Percentiles rank a stretch among this genome's conserved stretches.
Conservation (phyloP, 352 stramenopile species). For the Phytophthora pini region DNA sequence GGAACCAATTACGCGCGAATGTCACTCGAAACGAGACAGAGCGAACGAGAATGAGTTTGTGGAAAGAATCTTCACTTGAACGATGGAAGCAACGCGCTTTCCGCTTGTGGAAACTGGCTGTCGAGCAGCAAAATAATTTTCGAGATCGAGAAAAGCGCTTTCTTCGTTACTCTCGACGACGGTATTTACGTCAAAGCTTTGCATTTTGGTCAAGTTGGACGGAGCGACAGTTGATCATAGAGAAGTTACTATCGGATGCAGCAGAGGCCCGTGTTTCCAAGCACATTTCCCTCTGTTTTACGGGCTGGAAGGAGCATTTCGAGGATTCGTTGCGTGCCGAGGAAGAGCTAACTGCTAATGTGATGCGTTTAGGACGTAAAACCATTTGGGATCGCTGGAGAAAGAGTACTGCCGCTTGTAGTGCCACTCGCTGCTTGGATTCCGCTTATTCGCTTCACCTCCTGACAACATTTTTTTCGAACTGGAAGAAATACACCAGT, state of each 20-base stretch:
- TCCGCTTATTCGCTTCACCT: slow-evolving; percentile 25
- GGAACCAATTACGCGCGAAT: slow-evolving; percentile 17
- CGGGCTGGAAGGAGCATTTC: slow-evolving; percentile 17
- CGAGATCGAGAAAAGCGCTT: slow-evolving; percentile 21
- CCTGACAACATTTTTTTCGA: not conserved
- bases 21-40: slow-evolving; percentile 1
- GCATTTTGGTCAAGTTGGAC: slow-evolving; percentile 27
- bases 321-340: slow-evolving; percentile 3
- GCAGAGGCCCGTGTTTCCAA: slow-evolving; percentile 6
- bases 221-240: slow-evolving; percentile 3
- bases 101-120: slow-evolving; percentile 9
- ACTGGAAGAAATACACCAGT: slow-evolving; percentile 16
- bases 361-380: slow-evolving; percentile 11
- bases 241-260: slow-evolving; percentile 5
- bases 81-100: slow-evolving; percentile 4
- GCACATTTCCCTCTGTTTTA: slow-evolving; percentile 10
- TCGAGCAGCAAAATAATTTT: slow-evolving; percentile 6
- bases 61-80: not conserved
- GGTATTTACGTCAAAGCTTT: slow-evolving; percentile 18
- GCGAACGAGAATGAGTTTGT: slow-evolving; percentile 14
- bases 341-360: not conserved
- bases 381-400: slow-evolving; percentile 27
- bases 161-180: slow-evolving; percentile 15
- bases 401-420: slow-evolving; percentile 7
- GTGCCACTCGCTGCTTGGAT: slow-evolving; percentile 12